phyloP scores from a whole-genome alignment of 345 rosid species.

The Xanthoceras sorbifolium region DNA sequence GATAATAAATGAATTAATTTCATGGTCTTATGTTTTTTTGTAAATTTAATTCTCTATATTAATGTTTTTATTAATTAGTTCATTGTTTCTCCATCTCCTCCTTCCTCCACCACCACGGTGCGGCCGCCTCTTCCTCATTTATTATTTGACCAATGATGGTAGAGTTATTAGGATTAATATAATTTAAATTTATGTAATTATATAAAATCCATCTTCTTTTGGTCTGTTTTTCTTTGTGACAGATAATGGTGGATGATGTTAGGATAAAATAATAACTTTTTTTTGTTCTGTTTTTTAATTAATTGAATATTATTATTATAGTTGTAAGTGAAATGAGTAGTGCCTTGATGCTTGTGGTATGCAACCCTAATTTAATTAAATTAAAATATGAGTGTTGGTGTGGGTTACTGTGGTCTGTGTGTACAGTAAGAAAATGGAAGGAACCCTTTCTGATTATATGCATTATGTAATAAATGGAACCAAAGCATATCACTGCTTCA shows the following conservation, averaged over 20 bases:
- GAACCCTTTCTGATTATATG: no score
- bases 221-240: background rate
- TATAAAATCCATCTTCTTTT: background rate
- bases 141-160: background rate
- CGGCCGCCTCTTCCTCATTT: background rate
- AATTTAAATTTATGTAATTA: no score
- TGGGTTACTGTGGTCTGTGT: background rate
- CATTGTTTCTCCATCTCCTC: background rate
- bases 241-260: background rate
- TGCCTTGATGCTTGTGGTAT: background rate
- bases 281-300: background rate
- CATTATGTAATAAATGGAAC: background rate
- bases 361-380: background rate
- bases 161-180: background rate
- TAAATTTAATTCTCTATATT: background rate
- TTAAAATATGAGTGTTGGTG: background rate
- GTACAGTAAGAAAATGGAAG: background rate
- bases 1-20: constrained; percentile 11
- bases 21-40: background rate
- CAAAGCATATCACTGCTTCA: background rate
- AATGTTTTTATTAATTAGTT: background rate
- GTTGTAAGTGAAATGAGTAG: background rate
- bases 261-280: background rate
- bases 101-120: background rate
- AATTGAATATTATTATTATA: background rate